phyloP scores from a whole-genome alignment of 148 eudicot genomes.

The Rheum nobile region DNA sequence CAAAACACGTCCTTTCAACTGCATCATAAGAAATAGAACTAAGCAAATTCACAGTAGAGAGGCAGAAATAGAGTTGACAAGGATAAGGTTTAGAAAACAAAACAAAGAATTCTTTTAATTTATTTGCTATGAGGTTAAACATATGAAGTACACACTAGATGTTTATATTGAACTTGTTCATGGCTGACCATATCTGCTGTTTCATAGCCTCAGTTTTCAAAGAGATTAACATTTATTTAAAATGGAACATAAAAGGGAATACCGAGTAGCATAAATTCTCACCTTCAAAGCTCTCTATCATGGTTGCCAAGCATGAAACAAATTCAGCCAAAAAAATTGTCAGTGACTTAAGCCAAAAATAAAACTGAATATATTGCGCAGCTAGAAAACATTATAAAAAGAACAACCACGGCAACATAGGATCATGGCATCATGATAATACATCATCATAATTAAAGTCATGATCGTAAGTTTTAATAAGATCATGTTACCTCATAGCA shows the following conservation, averaged over 20 bases:
- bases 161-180: neutral
- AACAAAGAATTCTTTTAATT: neutral
- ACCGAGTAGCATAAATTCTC: slow-evolving; percentile 5
- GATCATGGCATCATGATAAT: neutral
- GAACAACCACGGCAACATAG: neutral
- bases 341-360: neutral
- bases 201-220: neutral
- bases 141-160: neutral
- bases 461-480: neutral
- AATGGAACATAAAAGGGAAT: neutral
- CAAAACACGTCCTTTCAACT: slow-evolving; percentile 86
- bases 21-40: slow-evolving; percentile 10
- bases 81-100: neutral
- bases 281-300: slow-evolving; percentile 90
- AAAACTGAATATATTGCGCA: neutral
- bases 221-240: neutral
- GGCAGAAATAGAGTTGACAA: neutral
- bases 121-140: neutral
- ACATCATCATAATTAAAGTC: neutral
- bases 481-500: slow-evolving; percentile 66
- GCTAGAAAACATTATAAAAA: neutral
- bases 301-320: neutral
- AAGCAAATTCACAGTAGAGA: neutral
- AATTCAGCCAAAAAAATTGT: neutral
- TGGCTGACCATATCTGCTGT: neutral